Base-by-base conservation (phyloP, 176 grass and related monocot species). In the Saccharum officinarum region DNA sequence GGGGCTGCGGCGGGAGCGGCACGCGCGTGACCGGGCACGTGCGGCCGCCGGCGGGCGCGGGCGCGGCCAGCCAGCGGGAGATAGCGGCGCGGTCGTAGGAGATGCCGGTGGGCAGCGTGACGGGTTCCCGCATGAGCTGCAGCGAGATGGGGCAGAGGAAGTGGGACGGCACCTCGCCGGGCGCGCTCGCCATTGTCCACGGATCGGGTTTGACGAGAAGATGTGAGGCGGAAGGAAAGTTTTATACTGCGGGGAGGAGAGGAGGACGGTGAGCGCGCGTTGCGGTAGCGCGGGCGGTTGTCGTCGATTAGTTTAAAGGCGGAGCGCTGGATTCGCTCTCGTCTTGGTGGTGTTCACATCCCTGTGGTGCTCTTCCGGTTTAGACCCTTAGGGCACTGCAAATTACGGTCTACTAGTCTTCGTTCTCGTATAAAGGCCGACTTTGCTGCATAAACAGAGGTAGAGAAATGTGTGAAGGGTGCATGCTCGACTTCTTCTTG, bases 121-220 rank as follows among this genome's bases (percentile, higher is more conserved):
- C 93, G 46, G 97, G 97, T 68, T 99, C 97, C 40, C 86, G 74
- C 97, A 99, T 99, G 57, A 99, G 80, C 54, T 99, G 82, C 65
- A 99, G 88, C 47, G 97, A 99, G 52, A 99, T 99, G 34, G 97
- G 97, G 84, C 97, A 99, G 38, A 99, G 86, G 83, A 94, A 99
- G 76, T 96, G 95, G 61, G 90, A 86, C 16, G 97, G 97, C 62
- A 96, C 84, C 83, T 98, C 93, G 30, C 85, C 76, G 0, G 36
- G 46, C 17, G 73, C 71, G 73, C 36, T 73, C 33, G 80, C 90
- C 91, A 69, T 84, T 7, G 78, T 26, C n/a, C 12, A 14, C 37
- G 22, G 26, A 26, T 15, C 17, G 69, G 46, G 55, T 71, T 79
- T 37, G 68, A 87, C 44, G 81, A 80, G 70, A 33, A 42, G 75